These are phyloP conservation scores for Cichorium intybus DNA, from an alignment of 140 eudicot species.

Conservation along the genomic window DNA sequence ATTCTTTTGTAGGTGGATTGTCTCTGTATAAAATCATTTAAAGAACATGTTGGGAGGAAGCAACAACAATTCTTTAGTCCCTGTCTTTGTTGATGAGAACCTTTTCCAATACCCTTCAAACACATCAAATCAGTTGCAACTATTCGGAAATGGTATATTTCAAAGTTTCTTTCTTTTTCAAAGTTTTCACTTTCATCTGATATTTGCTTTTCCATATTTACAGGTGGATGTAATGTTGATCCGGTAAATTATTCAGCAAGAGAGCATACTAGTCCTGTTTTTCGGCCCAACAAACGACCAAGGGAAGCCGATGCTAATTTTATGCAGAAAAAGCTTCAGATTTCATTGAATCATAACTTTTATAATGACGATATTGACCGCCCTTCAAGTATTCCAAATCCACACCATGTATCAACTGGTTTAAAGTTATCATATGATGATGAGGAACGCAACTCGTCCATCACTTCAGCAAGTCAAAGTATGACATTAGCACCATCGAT, in stretches of 20 bases:
- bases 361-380: constrained; percentile 64
- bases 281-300: constrained; percentile 57
- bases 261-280: constrained; percentile 43
- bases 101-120: constrained; percentile 50
- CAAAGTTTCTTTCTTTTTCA: not conserved
- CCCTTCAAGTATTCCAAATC: constrained; percentile 46
- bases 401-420: constrained; percentile 91
- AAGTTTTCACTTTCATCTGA: constrained; percentile 9
- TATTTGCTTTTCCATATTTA: not conserved
- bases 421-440: constrained; percentile 85
- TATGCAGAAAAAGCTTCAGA: constrained; percentile 71
- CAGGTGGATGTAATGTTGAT: constrained; percentile 49
- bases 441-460: constrained; percentile 91
- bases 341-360: constrained; percentile 56
- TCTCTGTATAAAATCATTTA: constrained; percentile 12
- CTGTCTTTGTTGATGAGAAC: constrained; percentile 58
- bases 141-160: constrained; percentile 68
- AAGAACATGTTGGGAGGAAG: constrained; percentile 67
- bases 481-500: constrained; percentile 68
- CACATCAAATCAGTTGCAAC: constrained; percentile 68
- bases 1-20: constrained; percentile 37
- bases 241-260: constrained; percentile 65
- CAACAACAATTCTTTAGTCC: constrained; percentile 48
- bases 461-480: constrained; percentile 90
- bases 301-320: constrained; percentile 59